These are phyloP conservation scores for Poterioochromonas sp. DNA, from an alignment of 352 stramenopile species.

Conservation along the genomic window DNA sequence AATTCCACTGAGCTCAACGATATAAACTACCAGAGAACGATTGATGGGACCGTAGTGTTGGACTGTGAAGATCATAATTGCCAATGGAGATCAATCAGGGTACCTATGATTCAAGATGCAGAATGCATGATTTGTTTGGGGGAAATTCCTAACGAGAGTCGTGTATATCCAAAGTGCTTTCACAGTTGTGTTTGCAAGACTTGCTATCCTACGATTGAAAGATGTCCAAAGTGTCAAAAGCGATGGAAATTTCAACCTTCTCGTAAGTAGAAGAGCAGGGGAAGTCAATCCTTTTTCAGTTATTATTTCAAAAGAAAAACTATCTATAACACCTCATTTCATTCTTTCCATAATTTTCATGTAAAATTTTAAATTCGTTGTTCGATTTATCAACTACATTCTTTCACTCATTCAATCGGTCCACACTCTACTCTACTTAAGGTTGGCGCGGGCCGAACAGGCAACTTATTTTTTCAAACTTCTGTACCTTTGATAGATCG, in stretches of 20 bases:
- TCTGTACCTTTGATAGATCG: no score
- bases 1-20: background rate
- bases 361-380: no score
- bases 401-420: no score
- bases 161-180: background rate
- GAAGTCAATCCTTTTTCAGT: no score
- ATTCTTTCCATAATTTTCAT: no score
- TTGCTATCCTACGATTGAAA: background rate
- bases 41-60: background rate
- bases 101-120: background rate
- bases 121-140: background rate
- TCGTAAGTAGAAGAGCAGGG: background rate
- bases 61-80: constrained; percentile 4
- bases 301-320: no score
- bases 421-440: no score
- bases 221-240: background rate
- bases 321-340: no score
- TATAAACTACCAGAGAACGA: background rate
- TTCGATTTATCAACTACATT: no score
- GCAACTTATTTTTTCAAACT: no score
- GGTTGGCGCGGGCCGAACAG: no score
- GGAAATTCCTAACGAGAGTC: background rate
- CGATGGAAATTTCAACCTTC: background rate
- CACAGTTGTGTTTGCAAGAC: background rate
- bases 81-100: background rate